Conservation (phyloP, 192 early-diverging fungal species). For the Coemansia sp. region DNA sequence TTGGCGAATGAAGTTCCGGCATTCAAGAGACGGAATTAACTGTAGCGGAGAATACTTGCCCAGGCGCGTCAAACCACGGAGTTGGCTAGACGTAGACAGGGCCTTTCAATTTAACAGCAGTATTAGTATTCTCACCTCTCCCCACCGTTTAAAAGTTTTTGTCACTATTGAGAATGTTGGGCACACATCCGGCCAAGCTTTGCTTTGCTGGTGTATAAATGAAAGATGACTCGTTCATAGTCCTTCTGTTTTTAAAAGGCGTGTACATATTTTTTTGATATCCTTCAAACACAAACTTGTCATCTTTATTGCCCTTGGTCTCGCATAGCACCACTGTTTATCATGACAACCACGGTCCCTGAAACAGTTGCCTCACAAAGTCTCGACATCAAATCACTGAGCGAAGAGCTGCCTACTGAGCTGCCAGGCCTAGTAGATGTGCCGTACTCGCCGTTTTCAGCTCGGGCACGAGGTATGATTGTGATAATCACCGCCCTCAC, state of each 20-base stretch:
- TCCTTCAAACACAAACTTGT: background rate
- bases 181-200: background rate
- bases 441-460: constrained; percentile 53
- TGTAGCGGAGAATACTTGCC: no score
- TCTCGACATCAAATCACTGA: background rate
- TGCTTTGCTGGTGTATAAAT: background rate
- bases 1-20: background rate
- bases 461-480: constrained; percentile 29
- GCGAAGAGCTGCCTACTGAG: background rate
- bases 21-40: background rate
- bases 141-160: background rate
- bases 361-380: background rate
- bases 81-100: background rate
- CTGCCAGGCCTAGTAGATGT: background rate
- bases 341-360: background rate
- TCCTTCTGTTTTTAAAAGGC: background rate
- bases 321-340: background rate
- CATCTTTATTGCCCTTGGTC: background rate
- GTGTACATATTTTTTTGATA: background rate
- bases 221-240: background rate
- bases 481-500: constrained; percentile 47
- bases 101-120: no score
- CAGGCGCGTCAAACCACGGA: background rate
- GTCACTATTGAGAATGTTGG: background rate
- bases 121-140: background rate